Percentiles rank a stretch among this genome's conserved stretches.
phyloP scores from a whole-genome alignment of 495 filamentous ascomycete species.

The Aspergillus haitiensis region DNA sequence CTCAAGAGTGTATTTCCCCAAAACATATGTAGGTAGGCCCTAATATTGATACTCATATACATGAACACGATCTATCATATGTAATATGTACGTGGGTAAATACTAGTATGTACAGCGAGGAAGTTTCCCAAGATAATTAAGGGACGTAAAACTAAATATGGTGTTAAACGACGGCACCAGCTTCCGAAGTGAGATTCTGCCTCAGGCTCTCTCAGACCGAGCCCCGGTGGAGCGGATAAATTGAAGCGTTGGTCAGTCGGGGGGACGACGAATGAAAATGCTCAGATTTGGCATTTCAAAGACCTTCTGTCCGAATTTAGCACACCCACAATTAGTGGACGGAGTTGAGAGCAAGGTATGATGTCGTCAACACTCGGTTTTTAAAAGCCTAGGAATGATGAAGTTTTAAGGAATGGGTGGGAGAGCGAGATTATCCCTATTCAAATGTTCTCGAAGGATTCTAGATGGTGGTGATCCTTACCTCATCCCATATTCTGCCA shows the following conservation, averaged over 20 bases:
- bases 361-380: not conserved
- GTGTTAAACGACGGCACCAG: no score
- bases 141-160: no score
- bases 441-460: not conserved
- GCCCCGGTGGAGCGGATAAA: constrained; percentile 19
- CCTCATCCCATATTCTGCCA: not conserved
- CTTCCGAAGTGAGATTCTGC: no score
- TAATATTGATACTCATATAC: not conserved
- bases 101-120: not conserved
- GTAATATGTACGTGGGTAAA: not conserved
- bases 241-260: not conserved
- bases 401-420: not conserved
- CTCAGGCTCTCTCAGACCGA: not conserved
- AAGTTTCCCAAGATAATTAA: no score
- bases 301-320: not conserved
- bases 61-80: not conserved
- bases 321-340: not conserved
- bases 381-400: not conserved
- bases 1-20: not conserved
- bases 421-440: not conserved
- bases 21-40: not conserved
- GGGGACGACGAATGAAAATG: constrained; percentile 18
- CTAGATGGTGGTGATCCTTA: not conserved
- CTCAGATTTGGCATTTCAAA: constrained; percentile 18
- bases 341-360: not conserved